Evolutionary conservation across 208 protist genomes (phyloP), one percentile per base, ranked within the genome.

Genomic region (Paratrypanosoma confusum): DNA sequence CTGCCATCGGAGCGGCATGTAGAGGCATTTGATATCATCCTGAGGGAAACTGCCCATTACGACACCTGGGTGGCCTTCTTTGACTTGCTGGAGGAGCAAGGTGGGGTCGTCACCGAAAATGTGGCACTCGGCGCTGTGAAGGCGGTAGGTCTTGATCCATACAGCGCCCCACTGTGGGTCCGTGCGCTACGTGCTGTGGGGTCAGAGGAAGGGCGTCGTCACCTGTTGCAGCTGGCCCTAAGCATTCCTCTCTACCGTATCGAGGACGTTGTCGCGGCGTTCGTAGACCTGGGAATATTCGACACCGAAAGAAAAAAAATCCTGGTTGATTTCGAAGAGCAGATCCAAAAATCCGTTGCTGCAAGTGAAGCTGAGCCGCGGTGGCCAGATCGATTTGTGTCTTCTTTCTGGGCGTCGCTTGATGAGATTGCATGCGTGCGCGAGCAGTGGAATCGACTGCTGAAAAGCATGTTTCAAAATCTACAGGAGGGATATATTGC

Each of bases 11-110:
- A 62, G 1, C 56, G 79, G 50, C 71, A 82, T 39, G 40, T 62
- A 6, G 50, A 71, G 31, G 50, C 61, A 5, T 39, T 84, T 41
- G 37, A 48, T 5, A 62, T 41, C 26, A 66, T 91, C 26, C 76
- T 91, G 14, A 65, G 76, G 7, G 54, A 70, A 40, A 68, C 82
- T 1, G 73, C 75, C 2, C 87, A 71, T 54, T 74, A 61, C 35
- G 82, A 91, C 37, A 68, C 82, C 4, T 91, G 82, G 78, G 63
- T 81, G 23, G 54, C 56, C 0, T 91, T 87, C 48, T 85, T 91
- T 54, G 53, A 45, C 3, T 87, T 73, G 40, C 65, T 67, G 8
- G 57, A 69, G 28, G 39, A 51, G 25, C 70, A 68, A 21, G 43
- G 58, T 40, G 51, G 79, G 20, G 14, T 53, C 11, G 41, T 87